Conservation (phyloP, 106 monocot species). For the Platanthera zijinensis region DNA sequence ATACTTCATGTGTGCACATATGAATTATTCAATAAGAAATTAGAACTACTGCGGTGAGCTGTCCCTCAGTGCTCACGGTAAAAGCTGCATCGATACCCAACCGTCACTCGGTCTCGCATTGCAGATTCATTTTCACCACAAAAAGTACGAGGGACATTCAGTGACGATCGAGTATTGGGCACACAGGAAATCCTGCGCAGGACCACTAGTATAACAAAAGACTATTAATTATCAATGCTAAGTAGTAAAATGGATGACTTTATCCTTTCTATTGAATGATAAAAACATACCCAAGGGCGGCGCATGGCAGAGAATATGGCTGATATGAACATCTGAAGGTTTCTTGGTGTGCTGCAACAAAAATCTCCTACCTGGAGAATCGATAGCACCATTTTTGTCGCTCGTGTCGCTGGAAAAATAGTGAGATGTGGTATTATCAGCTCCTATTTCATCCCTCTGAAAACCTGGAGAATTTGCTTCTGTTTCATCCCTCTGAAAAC, state of each 20-base stretch:
- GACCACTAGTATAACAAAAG: neutral
- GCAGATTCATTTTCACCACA: too few relatives aligned
- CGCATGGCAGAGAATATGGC: conserved; percentile 10
- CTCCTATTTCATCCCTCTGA: neutral
- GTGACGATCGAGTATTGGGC: too few relatives aligned
- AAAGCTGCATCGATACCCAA: too few relatives aligned
- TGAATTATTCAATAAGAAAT: too few relatives aligned
- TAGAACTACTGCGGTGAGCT: too few relatives aligned
- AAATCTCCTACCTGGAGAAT: neutral
- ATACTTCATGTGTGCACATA: too few relatives aligned
- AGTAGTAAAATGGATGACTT: neutral
- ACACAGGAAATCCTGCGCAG: neutral
- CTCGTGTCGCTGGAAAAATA: neutral
- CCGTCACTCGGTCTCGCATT: too few relatives aligned
- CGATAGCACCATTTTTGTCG: neutral
- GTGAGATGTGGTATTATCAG: neutral
- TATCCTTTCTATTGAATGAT: neutral
- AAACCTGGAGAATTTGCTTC: neutral
- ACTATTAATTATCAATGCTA: neutral
- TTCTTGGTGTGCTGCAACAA: neutral
- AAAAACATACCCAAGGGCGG: conserved; percentile 24
- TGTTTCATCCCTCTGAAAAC: neutral
- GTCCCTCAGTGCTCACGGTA: too few relatives aligned
- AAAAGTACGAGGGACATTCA: too few relatives aligned
- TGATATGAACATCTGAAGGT: neutral